Base-by-base conservation (phyloP, 768 basidiomycete genomes). In the Suillus cothurnatus region DNA sequence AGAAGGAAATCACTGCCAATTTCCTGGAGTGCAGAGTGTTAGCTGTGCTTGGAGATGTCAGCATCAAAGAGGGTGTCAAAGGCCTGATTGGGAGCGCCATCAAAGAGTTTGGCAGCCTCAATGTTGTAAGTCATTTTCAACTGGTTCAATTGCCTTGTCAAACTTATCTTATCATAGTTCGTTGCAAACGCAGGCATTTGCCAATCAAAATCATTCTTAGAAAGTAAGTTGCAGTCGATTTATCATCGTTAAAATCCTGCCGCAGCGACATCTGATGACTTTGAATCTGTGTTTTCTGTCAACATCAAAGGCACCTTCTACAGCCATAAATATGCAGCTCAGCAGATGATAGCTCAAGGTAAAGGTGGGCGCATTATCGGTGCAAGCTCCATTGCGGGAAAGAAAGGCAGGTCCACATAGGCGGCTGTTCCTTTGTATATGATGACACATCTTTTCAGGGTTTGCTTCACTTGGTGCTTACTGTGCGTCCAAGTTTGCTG, bases 341-440 rank as follows among this genome's bases (percentile, higher is more conserved):
- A 69, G 34, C 77, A 80, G 65, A 83, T 83, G 83, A 71, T 84
- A 57, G 74, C 76, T 34, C 83, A 80, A 67, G 81, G 80, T 6
- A 67, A 57, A 6, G 79, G 80, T 15, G 81, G 82, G 1, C 72
- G 82, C 17, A 81, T 84, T 19, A 76, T 84, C 12, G 80, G 81
- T 69, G 69, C 64, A 15, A 69, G 69, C 43, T 85, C 82, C 6
- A 65, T 80, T 0, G 75, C 73, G 0, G 81, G 81, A 26, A 76
- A 74, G 65, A 69, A 64, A 72, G 74, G 73, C 71, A 52, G 53
- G 15, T 50, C 26, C 0, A 21, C 0, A 66, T 67, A 7, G 45
- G 7, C 14, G 3, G 26, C 23, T 31, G 39, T 26, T 58, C 34
- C 14, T 41, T 32, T 15, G 2, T 34, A 12, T 45, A 34, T 64